A percentile compares a stretch with the other conserved stretches of the same genome.
phyloP scores from a whole-genome alignment of 768 basidiomycete genomes.

The Boletus huronensis region DNA sequence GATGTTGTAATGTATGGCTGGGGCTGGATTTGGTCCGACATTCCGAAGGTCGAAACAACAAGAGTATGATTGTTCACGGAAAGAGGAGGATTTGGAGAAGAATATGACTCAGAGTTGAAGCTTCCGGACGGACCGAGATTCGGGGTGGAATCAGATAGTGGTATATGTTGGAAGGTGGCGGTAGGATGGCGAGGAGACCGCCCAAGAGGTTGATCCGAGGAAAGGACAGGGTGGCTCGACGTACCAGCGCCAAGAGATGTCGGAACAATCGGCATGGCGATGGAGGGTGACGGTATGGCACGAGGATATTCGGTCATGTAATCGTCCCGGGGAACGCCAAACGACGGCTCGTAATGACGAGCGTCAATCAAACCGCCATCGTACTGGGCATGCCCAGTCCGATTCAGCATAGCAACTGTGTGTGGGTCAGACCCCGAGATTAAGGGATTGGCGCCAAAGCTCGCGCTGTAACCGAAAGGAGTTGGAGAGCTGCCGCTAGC shows the following conservation, averaged over 20 bases:
- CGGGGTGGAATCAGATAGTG: not conserved
- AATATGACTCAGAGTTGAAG: not conserved
- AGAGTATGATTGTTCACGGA: not conserved
- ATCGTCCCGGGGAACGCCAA: not conserved
- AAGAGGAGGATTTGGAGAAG: not conserved
- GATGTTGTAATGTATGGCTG: not conserved
- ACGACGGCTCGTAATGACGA: not conserved
- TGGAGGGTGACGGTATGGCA: not conserved
- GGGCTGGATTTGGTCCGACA: not conserved
- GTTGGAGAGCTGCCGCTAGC: not conserved
- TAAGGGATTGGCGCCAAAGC: not conserved
- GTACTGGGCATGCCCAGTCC: not conserved
- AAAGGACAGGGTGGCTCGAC: not conserved
- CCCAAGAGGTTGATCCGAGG: not conserved
- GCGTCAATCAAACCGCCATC: slow-evolving; percentile 1
- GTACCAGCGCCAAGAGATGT: not conserved
- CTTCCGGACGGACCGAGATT: not conserved
- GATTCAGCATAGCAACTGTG: slow-evolving; percentile 4
- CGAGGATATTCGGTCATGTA: not conserved
- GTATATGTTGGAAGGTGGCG: not conserved
- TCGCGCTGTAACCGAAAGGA: not conserved
- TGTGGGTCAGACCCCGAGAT: not conserved
- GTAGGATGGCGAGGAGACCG: not conserved
- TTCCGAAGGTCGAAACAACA: not conserved
- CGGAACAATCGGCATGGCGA: slow-evolving; percentile 7